phyloP scores from a whole-genome alignment of 352 stramenopile genomes.

The Phytophthora melonis region DNA sequence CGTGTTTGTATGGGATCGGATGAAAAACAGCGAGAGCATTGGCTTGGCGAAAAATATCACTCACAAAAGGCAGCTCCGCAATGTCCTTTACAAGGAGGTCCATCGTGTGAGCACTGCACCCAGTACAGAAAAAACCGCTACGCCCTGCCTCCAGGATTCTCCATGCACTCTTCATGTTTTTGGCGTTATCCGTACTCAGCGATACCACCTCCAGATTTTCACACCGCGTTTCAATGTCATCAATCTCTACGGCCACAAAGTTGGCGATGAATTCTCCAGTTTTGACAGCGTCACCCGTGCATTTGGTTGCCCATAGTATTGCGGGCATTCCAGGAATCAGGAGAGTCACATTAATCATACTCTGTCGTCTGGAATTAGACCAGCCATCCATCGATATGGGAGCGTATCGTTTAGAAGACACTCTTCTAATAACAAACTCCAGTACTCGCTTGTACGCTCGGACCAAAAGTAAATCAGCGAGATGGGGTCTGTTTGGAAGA shows the following conservation, averaged over 20 bases:
- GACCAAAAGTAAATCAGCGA: neutral
- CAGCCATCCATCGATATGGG: neutral
- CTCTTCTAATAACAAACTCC: no score
- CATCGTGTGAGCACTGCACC: conserved; percentile 1
- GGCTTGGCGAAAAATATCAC: neutral
- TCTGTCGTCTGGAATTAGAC: neutral
- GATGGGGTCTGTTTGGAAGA: no score
- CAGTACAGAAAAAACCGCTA: conserved; percentile 1
- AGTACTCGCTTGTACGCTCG: no score
- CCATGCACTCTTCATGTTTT: conserved; percentile 8
- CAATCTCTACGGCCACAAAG: conserved; percentile 1
- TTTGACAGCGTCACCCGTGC: neutral
- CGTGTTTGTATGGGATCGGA: conserved; percentile 1
- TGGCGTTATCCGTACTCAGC: conserved; percentile 3
- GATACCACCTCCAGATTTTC: neutral
- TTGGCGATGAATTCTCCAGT: neutral
- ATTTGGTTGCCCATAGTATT: neutral
- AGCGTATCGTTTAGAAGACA: neutral
- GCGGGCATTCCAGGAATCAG: neutral
- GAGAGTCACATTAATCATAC: neutral
- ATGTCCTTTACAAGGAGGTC: conserved; percentile 1
- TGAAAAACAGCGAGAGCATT: neutral
- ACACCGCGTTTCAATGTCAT: neutral
- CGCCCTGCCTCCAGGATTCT: neutral
- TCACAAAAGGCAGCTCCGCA: conserved; percentile 2